Evolutionary conservation across 2,329 filamentous ascomycete species (phyloP).

Genomic region (Elsinoe fawcettii): DNA sequence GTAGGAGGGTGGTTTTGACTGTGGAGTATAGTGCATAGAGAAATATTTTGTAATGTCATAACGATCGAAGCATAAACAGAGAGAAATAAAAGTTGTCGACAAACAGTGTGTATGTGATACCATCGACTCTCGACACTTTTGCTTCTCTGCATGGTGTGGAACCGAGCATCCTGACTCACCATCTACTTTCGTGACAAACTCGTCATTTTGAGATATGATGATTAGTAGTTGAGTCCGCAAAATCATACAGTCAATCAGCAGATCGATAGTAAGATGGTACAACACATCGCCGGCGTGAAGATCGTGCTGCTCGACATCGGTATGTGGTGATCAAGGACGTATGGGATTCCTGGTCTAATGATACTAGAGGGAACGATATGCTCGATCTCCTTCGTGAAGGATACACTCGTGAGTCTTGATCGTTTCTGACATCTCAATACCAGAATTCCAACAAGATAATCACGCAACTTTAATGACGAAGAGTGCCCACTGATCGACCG

Average conservation of each 20-base stretch:
- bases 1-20: slow-evolving; percentile 2
- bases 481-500: too few species aligned
- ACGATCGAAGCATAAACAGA: too few species aligned
- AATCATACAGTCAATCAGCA: neutral
- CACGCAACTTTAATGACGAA: too few species aligned
- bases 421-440: too few species aligned
- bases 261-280: neutral
- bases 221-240: neutral
- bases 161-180: too few species aligned
- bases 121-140: too few species aligned
- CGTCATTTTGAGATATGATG: too few species aligned
- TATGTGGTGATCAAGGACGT: slow-evolving; percentile 19
- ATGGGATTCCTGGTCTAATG: too few species aligned
- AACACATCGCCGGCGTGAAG: slow-evolving; percentile 24
- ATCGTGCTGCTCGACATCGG: slow-evolving; percentile 34
- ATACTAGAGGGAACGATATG: slow-evolving; percentile 68
- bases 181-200: too few species aligned
- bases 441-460: too few species aligned
- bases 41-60: neutral
- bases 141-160: too few species aligned
- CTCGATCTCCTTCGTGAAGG: slow-evolving; percentile 77
- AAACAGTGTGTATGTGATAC: neutral
- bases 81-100: too few species aligned
- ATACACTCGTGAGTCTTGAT: slow-evolving; percentile 60
- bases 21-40: neutral